Evolutionary conservation across 768 basidiomycete species (phyloP).

Genomic region (Amanita molliuscula): DNA sequence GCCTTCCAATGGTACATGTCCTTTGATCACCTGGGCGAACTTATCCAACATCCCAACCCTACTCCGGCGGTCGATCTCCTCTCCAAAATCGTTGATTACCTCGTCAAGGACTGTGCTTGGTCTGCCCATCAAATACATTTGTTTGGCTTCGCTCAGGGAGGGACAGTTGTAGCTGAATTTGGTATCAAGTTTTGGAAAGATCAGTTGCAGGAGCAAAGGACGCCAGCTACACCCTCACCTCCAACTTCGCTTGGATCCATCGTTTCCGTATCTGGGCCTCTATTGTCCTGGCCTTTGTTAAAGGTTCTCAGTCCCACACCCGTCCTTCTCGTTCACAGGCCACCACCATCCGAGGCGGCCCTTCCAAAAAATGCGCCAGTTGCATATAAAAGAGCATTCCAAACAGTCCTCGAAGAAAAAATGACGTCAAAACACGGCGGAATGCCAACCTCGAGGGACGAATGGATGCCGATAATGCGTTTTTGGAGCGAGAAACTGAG

Average conservation of each 20-base stretch:
- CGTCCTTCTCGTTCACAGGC: constrained; percentile 47
- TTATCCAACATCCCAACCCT: constrained; percentile 63
- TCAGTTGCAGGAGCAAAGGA: constrained; percentile 15
- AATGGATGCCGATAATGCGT: constrained; percentile 79
- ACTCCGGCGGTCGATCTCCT: constrained; percentile 53
- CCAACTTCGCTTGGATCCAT: constrained; percentile 47
- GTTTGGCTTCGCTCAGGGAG: constrained; percentile 87
- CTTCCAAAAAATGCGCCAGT: constrained; percentile 34
- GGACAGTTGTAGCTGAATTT: constrained; percentile 64
- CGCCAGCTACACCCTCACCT: constrained; percentile 11
- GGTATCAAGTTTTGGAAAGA: constrained; percentile 46
- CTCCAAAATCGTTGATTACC: constrained; percentile 38
- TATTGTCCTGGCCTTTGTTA: constrained; percentile 70
- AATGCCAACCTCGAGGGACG: constrained; percentile 69
- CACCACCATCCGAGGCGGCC: constrained; percentile 32
- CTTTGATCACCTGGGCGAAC: constrained; percentile 71
- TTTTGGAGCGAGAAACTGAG: constrained; percentile 73
- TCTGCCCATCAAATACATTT: constrained; percentile 61
- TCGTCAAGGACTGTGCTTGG: constrained; percentile 58
- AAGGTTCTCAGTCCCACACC: constrained; percentile 46
- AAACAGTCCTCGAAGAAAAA: constrained; percentile 35
- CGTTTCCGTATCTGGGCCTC: constrained; percentile 57
- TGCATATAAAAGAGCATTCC: constrained; percentile 55
- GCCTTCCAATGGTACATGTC: constrained; percentile 84
- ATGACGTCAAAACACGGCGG: constrained; percentile 33